These are phyloP conservation scores for Rhizopogon rudus DNA, from an alignment of 768 basidiomycete species.

Conservation along the genomic window DNA sequence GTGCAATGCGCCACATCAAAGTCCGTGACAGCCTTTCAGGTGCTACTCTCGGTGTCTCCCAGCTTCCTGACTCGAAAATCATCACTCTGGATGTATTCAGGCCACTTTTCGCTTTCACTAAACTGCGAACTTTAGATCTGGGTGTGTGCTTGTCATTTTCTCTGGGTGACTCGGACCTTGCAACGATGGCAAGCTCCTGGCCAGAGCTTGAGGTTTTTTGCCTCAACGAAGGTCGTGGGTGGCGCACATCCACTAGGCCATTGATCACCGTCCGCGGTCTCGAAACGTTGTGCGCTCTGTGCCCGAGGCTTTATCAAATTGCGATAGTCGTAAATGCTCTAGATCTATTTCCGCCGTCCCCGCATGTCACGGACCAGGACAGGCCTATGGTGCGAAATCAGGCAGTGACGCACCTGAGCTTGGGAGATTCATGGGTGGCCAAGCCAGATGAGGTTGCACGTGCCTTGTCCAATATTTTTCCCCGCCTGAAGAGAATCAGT, in stretches of 20 bases:
- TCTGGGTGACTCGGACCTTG: neutral
- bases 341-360: neutral
- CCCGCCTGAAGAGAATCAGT: neutral
- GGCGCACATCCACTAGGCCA: neutral
- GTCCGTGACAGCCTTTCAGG: neutral
- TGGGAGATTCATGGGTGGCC: neutral
- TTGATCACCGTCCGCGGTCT: neutral
- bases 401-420: neutral
- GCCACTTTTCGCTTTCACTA: neutral
- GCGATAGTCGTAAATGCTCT: neutral
- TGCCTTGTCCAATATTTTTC: neutral
- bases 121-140: neutral
- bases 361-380: neutral
- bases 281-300: neutral
- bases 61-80: neutral
- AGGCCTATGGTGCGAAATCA: neutral
- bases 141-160: slow-evolving; percentile 1
- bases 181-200: neutral
- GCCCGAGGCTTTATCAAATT: neutral
- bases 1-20: neutral
- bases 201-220: neutral
- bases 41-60: neutral
- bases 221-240: neutral
- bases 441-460: neutral
- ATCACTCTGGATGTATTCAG: neutral